Percentiles rank a stretch among this genome's conserved stretches.
Evolutionary conservation across 2,329 filamentous ascomycete genomes (phyloP).

Genomic region (Phyllosticta paracitricarpa): DNA sequence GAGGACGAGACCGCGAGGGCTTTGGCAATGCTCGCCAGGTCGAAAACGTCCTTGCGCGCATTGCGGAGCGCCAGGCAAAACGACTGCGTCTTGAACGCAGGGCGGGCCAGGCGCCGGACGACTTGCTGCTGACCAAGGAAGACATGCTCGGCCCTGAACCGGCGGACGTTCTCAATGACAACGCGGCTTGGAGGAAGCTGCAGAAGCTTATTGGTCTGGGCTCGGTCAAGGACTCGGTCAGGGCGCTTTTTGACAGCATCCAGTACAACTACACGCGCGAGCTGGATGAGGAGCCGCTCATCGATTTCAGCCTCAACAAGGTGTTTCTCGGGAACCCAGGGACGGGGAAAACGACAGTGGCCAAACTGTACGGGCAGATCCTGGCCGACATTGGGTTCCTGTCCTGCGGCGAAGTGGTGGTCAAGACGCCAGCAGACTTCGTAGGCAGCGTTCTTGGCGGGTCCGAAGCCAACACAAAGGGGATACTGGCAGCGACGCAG

Average conservation of each 20-base stretch:
- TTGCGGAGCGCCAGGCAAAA: slow-evolving; percentile 49
- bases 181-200: slow-evolving; percentile 48
- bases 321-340: slow-evolving; percentile 64
- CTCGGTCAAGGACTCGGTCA: slow-evolving; percentile 53
- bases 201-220: slow-evolving; percentile 49
- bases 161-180: slow-evolving; percentile 40
- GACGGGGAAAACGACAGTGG: slow-evolving; percentile 68
- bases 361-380: slow-evolving; percentile 61
- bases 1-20: slow-evolving; percentile 51
- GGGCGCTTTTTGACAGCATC: slow-evolving; percentile 50
- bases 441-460: slow-evolving; percentile 52
- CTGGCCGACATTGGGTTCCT: slow-evolving; percentile 58
- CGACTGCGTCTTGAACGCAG: slow-evolving; percentile 43
- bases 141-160: slow-evolving; percentile 66
- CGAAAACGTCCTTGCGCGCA: slow-evolving; percentile 49
- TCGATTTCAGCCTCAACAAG: slow-evolving; percentile 55
- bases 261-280: slow-evolving; percentile 57
- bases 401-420: slow-evolving; percentile 59
- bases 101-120: slow-evolving; percentile 37
- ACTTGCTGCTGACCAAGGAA: slow-evolving; percentile 51
- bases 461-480: slow-evolving; percentile 64
- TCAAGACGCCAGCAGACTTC: slow-evolving; percentile 67
- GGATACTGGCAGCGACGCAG: slow-evolving; percentile 52
- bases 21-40: slow-evolving; percentile 66
- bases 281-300: slow-evolving; percentile 46